phyloP scores from a whole-genome alignment of 2,329 filamentous ascomycete species.

The Penicillium italicum region DNA sequence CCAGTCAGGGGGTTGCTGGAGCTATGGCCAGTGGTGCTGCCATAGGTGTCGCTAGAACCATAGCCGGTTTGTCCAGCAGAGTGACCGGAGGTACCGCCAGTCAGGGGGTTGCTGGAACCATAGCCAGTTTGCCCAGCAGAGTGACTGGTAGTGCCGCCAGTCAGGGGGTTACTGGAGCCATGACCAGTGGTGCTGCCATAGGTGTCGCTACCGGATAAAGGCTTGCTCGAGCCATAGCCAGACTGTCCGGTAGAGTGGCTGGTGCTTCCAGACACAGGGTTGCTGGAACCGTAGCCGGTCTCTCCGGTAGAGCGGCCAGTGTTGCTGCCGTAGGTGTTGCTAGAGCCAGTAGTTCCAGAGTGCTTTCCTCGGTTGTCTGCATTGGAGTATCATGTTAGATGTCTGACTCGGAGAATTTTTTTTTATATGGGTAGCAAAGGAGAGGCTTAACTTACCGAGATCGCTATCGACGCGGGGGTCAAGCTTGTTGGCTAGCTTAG shows the following conservation, averaged over 20 bases:
- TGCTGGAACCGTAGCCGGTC: neutral
- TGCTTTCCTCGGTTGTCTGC: conserved; percentile 3
- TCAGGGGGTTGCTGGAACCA: neutral
- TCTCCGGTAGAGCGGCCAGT: neutral
- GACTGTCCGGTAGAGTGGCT: neutral
- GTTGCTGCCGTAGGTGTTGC: neutral
- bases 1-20: neutral
- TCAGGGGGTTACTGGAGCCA: neutral
- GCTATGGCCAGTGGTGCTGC: neutral
- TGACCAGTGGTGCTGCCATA: neutral
- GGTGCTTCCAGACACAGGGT: neutral
- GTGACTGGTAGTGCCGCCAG: neutral
- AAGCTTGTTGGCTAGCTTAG: conserved; percentile 47
- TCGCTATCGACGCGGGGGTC: conserved; percentile 45
- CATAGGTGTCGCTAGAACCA: neutral
- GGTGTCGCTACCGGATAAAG: neutral
- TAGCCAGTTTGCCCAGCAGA: neutral
- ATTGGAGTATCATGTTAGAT: neutral
- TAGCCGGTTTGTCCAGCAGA: neutral
- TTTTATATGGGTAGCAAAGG: neutral
- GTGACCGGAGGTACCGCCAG: neutral
- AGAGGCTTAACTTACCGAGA: conserved; percentile 10
- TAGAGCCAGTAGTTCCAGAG: neutral
- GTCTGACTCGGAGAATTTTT: neutral
- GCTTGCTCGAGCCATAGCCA: neutral